Evolutionary conservation across 768 basidiomycete genomes (phyloP), one percentile per base, ranked within the genome.

Genomic region (Panaeolus papilionaceus): DNA sequence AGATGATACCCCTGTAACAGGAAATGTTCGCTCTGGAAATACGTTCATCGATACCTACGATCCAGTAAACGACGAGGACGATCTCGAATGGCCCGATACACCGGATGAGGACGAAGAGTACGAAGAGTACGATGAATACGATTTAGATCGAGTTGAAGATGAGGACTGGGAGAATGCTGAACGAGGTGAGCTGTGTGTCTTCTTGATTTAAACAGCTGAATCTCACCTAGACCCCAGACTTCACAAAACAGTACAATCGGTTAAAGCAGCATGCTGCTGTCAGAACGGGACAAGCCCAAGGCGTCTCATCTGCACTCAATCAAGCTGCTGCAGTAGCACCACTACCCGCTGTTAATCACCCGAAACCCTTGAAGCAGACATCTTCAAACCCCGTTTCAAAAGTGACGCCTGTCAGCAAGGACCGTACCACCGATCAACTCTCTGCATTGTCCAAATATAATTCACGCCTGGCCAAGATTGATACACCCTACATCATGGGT

Each of bases 231-330:
- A 45, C 61, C 47, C 68, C 76, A 98, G 98, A 99, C 81, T 98
- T 99, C 73, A 99, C 98, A 39, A 99, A 99, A 79, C 96, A 98
- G 73, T 99, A 93, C 80, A 99, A 99, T 80, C 91, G 98, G 26
- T 83, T 99, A 38, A 84, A 92, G 62, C 96, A 98, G 76, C 94
- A 98, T 76, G 90, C 94, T 66, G 93, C 92, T 23, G 92, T 95
- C 5, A 90, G 89, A 42, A 87, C 88, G 18, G 92, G 93, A 2
- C 88, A 83, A 65, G 92, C 88, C 0, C 86, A 88, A 65, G 88
- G 90, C 12, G 76, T 83, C 6, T 74, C 82, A 1, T 90, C 91
- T 5, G 80, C 88, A 1, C 81, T 82, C 16, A 83, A 87, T 63
- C 78, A 82, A 4, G 77, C 81, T 9, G 72, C 82, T 9, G 75